Evolutionary conservation across 768 basidiomycete genomes (phyloP), one percentile per base, ranked within the genome.

Genomic region (Kwoniella dendrophila): DNA sequence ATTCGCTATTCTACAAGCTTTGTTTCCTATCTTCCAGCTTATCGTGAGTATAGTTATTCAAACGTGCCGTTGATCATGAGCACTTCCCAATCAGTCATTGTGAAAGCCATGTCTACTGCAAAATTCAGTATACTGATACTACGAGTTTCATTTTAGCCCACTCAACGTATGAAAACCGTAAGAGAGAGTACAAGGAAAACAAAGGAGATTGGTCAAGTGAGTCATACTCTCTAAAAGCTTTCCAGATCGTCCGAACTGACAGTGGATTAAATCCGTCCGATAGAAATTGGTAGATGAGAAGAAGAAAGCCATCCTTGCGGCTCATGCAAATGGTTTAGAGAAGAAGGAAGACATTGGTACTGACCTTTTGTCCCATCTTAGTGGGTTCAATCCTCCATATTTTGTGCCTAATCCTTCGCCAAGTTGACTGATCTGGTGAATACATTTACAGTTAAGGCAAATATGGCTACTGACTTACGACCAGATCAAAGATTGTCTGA

Each of bases 211-310:
- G 86, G 86, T 4, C 75, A 81, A 26, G 78, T 81, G 47, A 80
- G 88, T 41, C 83, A 27, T 33, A 22, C 2, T 14, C n/a, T 29
- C 33, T 30, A 26, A 32, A 10, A 8, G 20, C 12, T 30, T 29
- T 12, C 49, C 0, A 29, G 29, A 20, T 12, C 30, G 8, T 8
- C 11, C 29, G 14, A 1, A 18, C 51, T 53, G 24, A 55, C 26
- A 27, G 22, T 8, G 27, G 29, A 33, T 24, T 6, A 10, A 6
- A 44, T 44, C n/a, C n/a, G 27, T 6, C 1, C 8, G n/a, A n/a
- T 86, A 88, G 44, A 83, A 84, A 20, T 81, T 95, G 26, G 83
- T 96, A 18, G 85, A 87, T 65, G 86, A 89, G 68, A 93, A 90
- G 81, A 92, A 91, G 72, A 74, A 80, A 24, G 88, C 92, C n/a